Evolutionary conservation across 495 filamentous ascomycete species (phyloP).

Genomic region (Umbilicaria muhlenbergii): DNA sequence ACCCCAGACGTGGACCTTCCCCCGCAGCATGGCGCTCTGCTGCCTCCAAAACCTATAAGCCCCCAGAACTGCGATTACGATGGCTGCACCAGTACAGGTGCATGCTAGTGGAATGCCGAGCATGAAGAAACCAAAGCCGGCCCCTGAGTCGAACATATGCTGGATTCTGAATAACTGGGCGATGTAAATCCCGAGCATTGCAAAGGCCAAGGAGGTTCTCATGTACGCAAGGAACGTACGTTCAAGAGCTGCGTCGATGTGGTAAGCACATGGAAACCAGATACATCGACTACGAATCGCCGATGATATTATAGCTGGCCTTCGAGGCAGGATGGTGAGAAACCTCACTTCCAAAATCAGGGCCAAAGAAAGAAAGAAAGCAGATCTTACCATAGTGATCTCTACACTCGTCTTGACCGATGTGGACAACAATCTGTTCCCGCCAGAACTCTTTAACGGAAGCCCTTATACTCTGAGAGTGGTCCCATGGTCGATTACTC

Average conservation of each 20-base stretch:
- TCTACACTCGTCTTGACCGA: conserved; percentile 9
- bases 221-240: conserved; percentile 67
- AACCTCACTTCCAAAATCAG: neutral
- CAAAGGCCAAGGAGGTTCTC: conserved; percentile 52
- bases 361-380: neutral
- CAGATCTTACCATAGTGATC: conserved; percentile 12
- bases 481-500: too few species aligned
- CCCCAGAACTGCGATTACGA: conserved; percentile 40
- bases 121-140: conserved; percentile 39
- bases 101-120: conserved; percentile 51
- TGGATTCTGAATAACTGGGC: conserved; percentile 60
- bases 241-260: conserved; percentile 47
- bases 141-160: conserved; percentile 22
- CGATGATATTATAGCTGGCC: neutral
- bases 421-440: conserved; percentile 9
- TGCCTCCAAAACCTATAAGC: conserved; percentile 52
- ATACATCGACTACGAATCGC: neutral
- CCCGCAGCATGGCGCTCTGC: conserved; percentile 49
- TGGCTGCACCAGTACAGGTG: conserved; percentile 39
- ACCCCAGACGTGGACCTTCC: conserved; percentile 49
- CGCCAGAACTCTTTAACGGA: conserved; percentile 7
- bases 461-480: too few species aligned
- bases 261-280: neutral
- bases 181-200: conserved; percentile 48
- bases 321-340: conserved; percentile 1